Base-by-base conservation (phyloP, 495 filamentous ascomycete genomes). In the Aspergillus wentii region DNA sequence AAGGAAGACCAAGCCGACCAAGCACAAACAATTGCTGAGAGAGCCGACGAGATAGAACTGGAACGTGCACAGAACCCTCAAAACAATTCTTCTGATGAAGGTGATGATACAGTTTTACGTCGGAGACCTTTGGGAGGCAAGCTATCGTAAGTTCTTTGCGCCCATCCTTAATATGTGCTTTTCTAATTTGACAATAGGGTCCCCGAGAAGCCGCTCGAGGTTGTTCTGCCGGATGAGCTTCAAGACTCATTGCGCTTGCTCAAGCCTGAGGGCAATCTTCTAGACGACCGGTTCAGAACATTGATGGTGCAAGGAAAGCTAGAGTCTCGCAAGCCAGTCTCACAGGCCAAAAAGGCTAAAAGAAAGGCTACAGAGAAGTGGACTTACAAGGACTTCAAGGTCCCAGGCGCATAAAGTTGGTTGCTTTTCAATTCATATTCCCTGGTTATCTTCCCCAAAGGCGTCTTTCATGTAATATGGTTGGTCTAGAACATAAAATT, bases 231-330 rank as follows among this genome's bases (percentile, higher is more conserved):
- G 3, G 91, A 96, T 49, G 92, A 98, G 60, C 71, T 98, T 28
- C 84, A 91, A 52, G 92, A 98, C 41, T 95, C 88, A 4, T 66
- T 98, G 21, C 74, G 92, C 33, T 64, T 83, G 10, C 71, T 98
- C 35, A 96, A 94, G 65, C 92, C 92, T 2, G 91, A 98, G 61
- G 92, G 92, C 13, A 94, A 95, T 50, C 66, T 96, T 25, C 69
- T 97, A 49, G 86, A 87, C 46, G 92, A 98, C 48, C 74, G 92
- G 18, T 96, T 94, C 69, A 75, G 94, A 35, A 95, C 77, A 59
- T 71, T 96, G 57, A 68, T 95, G 28, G 76, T 97, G 18, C 72
- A 86, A 43, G 94, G 92, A 33, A 94, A 92, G 64, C 61, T 97
- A 35, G 92, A 98, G 68, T 72, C 76, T 15, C 71, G 92, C 50